Percentiles rank a stretch among this genome's conserved stretches.
Conservation (phyloP, 345 rosid genomes). For the Triadica sebifera region DNA sequence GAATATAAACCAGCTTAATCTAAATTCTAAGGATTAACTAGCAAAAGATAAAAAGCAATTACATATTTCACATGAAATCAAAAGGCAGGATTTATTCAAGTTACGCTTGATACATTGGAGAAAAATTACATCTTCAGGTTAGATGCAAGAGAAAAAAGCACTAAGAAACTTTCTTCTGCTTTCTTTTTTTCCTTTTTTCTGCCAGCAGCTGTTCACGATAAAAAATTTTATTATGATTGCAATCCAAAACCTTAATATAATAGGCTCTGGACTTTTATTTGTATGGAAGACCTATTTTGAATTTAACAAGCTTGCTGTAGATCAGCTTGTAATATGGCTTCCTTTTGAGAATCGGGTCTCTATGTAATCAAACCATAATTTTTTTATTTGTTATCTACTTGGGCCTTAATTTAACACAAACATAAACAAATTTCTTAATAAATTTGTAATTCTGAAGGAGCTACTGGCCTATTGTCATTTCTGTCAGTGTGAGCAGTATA, state of each 20-base stretch:
- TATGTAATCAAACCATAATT: not conserved
- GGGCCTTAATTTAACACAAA: not conserved
- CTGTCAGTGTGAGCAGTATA: not conserved
- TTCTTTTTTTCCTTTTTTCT: not conserved
- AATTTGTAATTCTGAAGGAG: not conserved
- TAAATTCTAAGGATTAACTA: not conserved
- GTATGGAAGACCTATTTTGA: not conserved
- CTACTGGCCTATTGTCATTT: not conserved
- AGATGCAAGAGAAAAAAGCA: not conserved
- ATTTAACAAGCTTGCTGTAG: not conserved
- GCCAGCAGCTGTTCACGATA: not conserved
- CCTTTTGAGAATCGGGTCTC: not conserved
- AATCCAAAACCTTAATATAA: not conserved
- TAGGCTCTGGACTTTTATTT: not conserved
- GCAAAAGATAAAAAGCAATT: not conserved
- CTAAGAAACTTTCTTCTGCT: not conserved
- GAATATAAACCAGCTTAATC: not conserved
- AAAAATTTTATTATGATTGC: not conserved
- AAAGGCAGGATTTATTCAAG: not conserved
- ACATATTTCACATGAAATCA: not conserved
- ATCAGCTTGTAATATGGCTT: not conserved
- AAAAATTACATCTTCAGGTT: not conserved
- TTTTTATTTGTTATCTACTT: not conserved
- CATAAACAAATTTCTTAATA: too few species aligned
- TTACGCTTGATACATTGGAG: not conserved